Conservation (phyloP, 1,139 yeast species). For the Suhomyces atakaporum region DNA sequence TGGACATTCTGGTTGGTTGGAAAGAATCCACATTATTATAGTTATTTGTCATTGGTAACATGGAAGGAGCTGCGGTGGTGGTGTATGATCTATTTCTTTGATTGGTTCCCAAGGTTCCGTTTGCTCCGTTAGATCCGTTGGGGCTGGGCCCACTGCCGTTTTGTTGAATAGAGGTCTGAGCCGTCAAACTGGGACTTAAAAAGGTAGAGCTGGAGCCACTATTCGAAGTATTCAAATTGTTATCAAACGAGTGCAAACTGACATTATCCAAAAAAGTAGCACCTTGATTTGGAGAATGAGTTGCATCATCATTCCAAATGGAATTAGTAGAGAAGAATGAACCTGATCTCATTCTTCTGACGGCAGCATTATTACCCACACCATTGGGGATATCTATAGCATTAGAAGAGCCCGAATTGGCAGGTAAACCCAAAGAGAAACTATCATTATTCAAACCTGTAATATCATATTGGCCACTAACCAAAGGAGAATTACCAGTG, state of each 20-base stretch:
- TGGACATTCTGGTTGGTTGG: slow-evolving; percentile 16
- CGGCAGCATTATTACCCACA: slow-evolving; percentile 7
- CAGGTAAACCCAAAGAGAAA: slow-evolving; percentile 24
- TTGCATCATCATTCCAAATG: slow-evolving; percentile 50
- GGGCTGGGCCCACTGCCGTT: slow-evolving; percentile 8
- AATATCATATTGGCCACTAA: slow-evolving; percentile 20
- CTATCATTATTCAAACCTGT: slow-evolving; percentile 17
- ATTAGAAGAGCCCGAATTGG: slow-evolving; percentile 19
- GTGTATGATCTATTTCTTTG: slow-evolving; percentile 51
- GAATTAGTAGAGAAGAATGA: slow-evolving; percentile 47
- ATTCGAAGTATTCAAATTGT: slow-evolving; percentile 14
- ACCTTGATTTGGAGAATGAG: slow-evolving; percentile 20
- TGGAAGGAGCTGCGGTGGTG: slow-evolving; percentile 40
- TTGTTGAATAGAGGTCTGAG: slow-evolving; percentile 23
- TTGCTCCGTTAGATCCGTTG: slow-evolving; percentile 5
- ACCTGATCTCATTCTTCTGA: slow-evolving; percentile 44
- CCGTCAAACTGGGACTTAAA: slow-evolving; percentile 35
- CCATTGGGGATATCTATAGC: slow-evolving; percentile 23
- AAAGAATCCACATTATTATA: slow-evolving; percentile 17
- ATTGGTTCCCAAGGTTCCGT: slow-evolving; percentile 7
- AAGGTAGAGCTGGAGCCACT: slow-evolving; percentile 27
- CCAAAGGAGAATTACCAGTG: slow-evolving; percentile 21
- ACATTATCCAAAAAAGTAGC: slow-evolving; percentile 18
- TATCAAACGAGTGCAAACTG: slow-evolving; percentile 20
- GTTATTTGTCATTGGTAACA: slow-evolving; percentile 15